phyloP scores from a whole-genome alignment of 371 early-diverging fungal genomes.

The Cokeromyces recurvatus region DNA sequence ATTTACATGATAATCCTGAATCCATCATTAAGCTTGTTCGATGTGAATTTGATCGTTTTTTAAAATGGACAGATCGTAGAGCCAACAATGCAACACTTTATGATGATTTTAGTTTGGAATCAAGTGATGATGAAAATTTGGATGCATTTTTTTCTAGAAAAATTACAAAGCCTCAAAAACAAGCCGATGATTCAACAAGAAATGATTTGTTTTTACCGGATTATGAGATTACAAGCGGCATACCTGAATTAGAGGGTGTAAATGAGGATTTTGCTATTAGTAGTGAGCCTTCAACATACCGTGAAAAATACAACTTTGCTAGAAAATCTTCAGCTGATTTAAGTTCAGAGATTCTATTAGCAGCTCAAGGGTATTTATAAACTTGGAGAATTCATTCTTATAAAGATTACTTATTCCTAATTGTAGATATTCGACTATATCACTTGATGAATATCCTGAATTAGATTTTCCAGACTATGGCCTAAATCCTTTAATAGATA shows the following conservation, averaged over 20 bases:
- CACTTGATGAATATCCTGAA: slow-evolving; percentile 58
- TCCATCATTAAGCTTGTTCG: slow-evolving; percentile 26
- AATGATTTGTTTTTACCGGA: slow-evolving; percentile 52
- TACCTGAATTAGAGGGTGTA: slow-evolving; percentile 43
- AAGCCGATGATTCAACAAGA: slow-evolving; percentile 32
- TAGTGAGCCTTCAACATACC: neutral
- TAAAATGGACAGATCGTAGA: slow-evolving; percentile 33
- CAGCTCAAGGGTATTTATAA: slow-evolving; percentile 15
- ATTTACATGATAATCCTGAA: slow-evolving; percentile 39
- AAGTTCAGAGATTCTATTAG: slow-evolving; percentile 5
- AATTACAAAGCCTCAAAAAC: slow-evolving; percentile 42
- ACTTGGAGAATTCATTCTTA: no score
- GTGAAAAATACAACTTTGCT: neutral
- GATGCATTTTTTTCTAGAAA: slow-evolving; percentile 55
- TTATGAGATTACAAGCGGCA: slow-evolving; percentile 43
- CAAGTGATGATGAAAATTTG: slow-evolving; percentile 45
- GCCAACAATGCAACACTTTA: slow-evolving; percentile 23
- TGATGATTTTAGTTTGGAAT: slow-evolving; percentile 44
- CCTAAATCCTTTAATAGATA: slow-evolving; percentile 52
- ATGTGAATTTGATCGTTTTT: slow-evolving; percentile 27
- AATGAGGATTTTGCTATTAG: slow-evolving; percentile 14
- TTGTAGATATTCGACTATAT: slow-evolving; percentile 26
- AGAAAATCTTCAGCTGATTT: slow-evolving; percentile 14
- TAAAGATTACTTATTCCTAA: no score
- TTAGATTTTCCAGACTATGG: slow-evolving; percentile 60